Conservation (phyloP, 257 asterid species). For the Solanum okadae region DNA sequence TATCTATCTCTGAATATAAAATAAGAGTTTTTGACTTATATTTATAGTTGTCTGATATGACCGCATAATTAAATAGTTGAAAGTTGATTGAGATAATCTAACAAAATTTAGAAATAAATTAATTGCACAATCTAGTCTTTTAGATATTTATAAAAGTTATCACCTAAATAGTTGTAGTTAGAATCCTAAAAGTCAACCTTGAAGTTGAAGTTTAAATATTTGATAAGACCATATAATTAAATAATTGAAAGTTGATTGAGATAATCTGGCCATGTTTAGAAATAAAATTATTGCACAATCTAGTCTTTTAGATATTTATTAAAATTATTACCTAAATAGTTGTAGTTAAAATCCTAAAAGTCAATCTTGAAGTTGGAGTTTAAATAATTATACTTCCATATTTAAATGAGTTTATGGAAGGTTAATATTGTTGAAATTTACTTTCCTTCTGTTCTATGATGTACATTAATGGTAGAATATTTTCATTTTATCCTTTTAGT, state of each 20-base stretch:
- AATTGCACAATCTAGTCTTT: background rate
- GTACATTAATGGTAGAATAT: too few relatives aligned
- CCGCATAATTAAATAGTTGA: background rate
- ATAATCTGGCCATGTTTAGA: rapidly evolving
- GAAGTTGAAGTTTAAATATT: too few relatives aligned
- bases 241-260: background rate
- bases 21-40: too few relatives aligned
- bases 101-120: background rate
- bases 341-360: background rate
- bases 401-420: background rate
- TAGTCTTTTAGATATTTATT: background rate
- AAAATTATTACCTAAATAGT: background rate
- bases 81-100: background rate
- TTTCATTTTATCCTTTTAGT: background rate
- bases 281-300: background rate
- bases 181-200: too few relatives aligned
- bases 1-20: too few relatives aligned
- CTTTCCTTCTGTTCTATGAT: background rate
- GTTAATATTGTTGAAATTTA: too few relatives aligned
- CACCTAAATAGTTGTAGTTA: too few relatives aligned
- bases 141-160: background rate
- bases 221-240: too few relatives aligned
- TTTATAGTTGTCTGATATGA: background rate
- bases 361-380: background rate
- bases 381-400: background rate